Percentiles rank a stretch among this genome's conserved stretches.
Conservation (phyloP, 2,329 filamentous ascomycete genomes). For the Trichoderma sp. region DNA sequence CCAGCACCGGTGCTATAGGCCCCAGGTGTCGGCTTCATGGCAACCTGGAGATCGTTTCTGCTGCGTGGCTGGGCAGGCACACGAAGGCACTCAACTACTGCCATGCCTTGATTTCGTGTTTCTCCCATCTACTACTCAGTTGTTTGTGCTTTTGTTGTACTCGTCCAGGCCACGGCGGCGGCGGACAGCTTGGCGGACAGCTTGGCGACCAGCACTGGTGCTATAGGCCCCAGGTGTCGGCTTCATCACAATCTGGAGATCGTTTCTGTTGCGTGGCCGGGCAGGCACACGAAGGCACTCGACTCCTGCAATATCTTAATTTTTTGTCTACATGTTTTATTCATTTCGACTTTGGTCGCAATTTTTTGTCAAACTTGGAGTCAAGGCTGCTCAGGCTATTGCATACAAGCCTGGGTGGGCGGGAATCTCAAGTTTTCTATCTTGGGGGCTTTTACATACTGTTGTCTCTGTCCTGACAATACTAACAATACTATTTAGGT, state of each 20-base stretch:
- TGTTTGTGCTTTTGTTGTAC: not conserved
- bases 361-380: not conserved
- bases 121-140: no score
- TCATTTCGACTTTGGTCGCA: not conserved
- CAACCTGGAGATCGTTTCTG: not conserved
- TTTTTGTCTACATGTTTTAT: no score
- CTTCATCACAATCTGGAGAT: constrained; percentile 4
- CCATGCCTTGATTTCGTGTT: not conserved
- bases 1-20: not conserved
- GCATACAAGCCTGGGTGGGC: constrained; percentile 2
- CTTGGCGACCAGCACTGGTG: not conserved
- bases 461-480: not conserved
- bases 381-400: not conserved
- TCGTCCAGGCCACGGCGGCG: not conserved
- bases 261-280: not conserved
- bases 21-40: constrained; percentile 7
- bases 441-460: not conserved
- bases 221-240: constrained; percentile 5
- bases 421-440: not conserved
- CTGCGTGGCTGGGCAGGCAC: not conserved
- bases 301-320: not conserved
- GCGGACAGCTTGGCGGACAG: no score
- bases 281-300: not conserved
- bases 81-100: not conserved
- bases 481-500: not conserved